Conservation (phyloP, 2,329 filamentous ascomycete genomes). For the Drechslera avenae region DNA sequence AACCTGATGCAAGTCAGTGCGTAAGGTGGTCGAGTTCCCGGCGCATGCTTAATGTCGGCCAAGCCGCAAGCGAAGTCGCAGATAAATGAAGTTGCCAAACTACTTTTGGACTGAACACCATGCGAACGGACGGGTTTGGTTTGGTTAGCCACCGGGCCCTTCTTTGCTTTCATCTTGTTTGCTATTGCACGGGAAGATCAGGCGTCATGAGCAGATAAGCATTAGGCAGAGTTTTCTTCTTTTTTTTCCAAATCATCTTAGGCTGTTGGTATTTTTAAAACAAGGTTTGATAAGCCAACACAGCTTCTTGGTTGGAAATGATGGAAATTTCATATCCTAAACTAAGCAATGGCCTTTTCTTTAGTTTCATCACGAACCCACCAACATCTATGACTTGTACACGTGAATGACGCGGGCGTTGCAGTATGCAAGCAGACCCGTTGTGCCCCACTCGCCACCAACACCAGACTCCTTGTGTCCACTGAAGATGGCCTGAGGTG, state of each 20-base stretch:
- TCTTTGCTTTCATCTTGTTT: conserved; percentile 8
- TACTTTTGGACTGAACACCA: conserved; percentile 2
- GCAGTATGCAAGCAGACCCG: conserved; percentile 54
- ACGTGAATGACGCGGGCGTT: conserved; percentile 55
- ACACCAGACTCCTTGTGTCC: conserved; percentile 81
- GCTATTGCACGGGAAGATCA: background rate
- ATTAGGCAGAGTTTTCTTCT: conserved; percentile 2
- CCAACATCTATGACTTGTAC: conserved; percentile 46
- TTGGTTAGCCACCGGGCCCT: background rate
- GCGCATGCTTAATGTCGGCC: background rate
- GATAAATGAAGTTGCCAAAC: conserved; percentile 2
- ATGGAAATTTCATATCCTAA: too few relatives aligned
- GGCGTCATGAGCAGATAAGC: background rate
- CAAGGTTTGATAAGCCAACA: too few relatives aligned
- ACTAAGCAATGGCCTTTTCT: background rate
- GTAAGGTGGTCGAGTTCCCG: background rate
- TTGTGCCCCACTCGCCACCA: conserved; percentile 67
- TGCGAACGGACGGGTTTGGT: background rate
- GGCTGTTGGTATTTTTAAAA: too few relatives aligned
- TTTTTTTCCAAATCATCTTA: too few relatives aligned
- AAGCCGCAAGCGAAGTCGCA: conserved; percentile 9
- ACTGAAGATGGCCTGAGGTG: conserved; percentile 63
- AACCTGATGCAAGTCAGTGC: too few relatives aligned
- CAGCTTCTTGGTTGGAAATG: too few relatives aligned
- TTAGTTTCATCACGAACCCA: background rate